These are phyloP conservation scores for Calocera viscosa DNA, from an alignment of 768 basidiomycete genomes.

Conservation along the genomic window DNA sequence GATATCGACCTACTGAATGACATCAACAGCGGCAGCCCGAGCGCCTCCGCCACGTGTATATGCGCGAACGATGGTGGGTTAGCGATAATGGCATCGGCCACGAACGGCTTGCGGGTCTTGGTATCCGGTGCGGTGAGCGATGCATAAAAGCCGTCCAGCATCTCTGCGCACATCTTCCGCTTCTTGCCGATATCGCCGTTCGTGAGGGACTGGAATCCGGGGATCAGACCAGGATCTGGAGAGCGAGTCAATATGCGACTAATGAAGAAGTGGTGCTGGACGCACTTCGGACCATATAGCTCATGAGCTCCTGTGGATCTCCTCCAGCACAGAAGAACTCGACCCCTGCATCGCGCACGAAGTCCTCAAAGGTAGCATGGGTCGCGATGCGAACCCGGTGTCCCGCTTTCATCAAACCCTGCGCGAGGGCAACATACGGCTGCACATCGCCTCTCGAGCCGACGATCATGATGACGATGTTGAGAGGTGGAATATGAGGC, in stretches of 20 bases:
- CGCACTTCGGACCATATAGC: constrained; percentile 60
- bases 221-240: constrained; percentile 51
- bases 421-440: constrained; percentile 49
- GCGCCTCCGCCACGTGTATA: constrained; percentile 50
- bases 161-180: constrained; percentile 44
- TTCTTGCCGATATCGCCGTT: constrained; percentile 53
- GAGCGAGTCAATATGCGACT: constrained; percentile 5
- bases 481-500: constrained; percentile 29
- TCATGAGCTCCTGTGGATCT: constrained; percentile 52
- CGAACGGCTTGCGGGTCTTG: constrained; percentile 36
- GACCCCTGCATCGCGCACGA: constrained; percentile 39
- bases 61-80: constrained; percentile 59
- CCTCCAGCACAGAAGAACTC: constrained; percentile 54
- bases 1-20: constrained; percentile 40
- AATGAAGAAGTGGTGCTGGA: background rate
- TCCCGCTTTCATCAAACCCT: constrained; percentile 36
- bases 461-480: constrained; percentile 55
- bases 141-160: constrained; percentile 49
- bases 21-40: constrained; percentile 45
- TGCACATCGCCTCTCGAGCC: constrained; percentile 58
- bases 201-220: constrained; percentile 42
- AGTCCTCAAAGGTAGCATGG: constrained; percentile 46
- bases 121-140: constrained; percentile 40
- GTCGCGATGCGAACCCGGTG: constrained; percentile 52
- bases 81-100: constrained; percentile 51